phyloP scores from a whole-genome alignment of 345 rosid species.

The Ailanthus altissimus region DNA sequence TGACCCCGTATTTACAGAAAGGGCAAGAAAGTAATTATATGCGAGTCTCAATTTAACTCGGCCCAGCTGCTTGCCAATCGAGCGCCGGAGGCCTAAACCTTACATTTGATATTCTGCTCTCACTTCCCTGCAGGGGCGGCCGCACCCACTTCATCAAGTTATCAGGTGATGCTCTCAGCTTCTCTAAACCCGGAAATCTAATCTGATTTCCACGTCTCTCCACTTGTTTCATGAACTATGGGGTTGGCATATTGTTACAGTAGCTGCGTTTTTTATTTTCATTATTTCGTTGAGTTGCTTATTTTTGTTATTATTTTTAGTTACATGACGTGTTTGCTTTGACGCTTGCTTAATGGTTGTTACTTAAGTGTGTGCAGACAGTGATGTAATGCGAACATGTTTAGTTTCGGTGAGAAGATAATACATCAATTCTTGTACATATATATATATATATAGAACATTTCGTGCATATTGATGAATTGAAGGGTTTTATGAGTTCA shows the following conservation, averaged over 20 bases:
- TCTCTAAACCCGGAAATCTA: not conserved
- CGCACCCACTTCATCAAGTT: not conserved
- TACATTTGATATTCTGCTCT: not conserved
- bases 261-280: too few relatives aligned
- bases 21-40: not conserved
- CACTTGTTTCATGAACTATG: not conserved
- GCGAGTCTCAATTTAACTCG: not conserved
- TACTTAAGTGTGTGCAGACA: too few relatives aligned
- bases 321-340: too few relatives aligned
- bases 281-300: too few relatives aligned
- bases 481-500: too few relatives aligned
- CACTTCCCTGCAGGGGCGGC: constrained; percentile 1
- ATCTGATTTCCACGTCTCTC: not conserved
- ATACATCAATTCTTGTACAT: too few relatives aligned
- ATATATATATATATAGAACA: too few relatives aligned
- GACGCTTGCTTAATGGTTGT: too few relatives aligned
- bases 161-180: not conserved
- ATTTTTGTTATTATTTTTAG: too few relatives aligned
- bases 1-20: not conserved
- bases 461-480: too few relatives aligned
- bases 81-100: not conserved
- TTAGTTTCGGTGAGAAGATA: too few relatives aligned
- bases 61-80: not conserved
- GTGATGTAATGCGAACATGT: too few relatives aligned
- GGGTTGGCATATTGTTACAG: not conserved